Evolutionary conservation across 208 protist species (phyloP), one percentile per base, ranked within the genome.

Genomic region (Trypanosomatidae sp.): DNA sequence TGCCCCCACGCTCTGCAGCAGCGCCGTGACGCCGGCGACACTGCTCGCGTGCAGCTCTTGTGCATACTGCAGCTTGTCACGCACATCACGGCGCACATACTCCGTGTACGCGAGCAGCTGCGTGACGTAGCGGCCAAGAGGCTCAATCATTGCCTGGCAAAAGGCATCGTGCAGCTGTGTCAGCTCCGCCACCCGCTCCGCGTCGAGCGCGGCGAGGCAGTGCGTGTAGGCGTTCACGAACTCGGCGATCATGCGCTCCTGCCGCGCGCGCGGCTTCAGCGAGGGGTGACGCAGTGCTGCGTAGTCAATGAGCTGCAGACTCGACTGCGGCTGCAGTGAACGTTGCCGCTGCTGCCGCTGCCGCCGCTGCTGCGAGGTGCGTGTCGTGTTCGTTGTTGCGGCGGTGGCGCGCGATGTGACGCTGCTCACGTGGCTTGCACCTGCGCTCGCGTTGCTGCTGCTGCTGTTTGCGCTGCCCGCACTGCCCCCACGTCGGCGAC

Each of bases 61-160:
- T 16, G 64, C 60, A 15, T 55, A 53, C 10, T 46, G 35, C 8
- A 68, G 57, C 32, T 54, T 65, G 16, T 54, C 18, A 10, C 52
- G 44, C 37, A 33, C 70, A 18, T 64, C 56, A 30, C 16, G 11
- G 23, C 43, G 40, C 7, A 67, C 5, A 26, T 44, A 42, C 25
- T 41, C 3, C 6, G 59, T 25, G 26, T 56, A 28, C 6, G 51
- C 15, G 30, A 69, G 24, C 16, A 77, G 43, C 6, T 61, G 43
- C 30, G 57, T 23, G 4, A 85, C 56, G 23, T 69, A 45, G 2
- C 50, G 53, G 48, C 56, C 39, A 3, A 77, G 75, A 20, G 56
- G 61, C 4, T 53, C 52, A 51, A 67, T 66, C 13, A 60, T 64
- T 5, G 38, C 20, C 39, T 64, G 44, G 4, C 56, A 33, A 38